Evolutionary conservation across 1,284 basidiomycete species (phyloP).

Genomic region (Grifola frondosa): DNA sequence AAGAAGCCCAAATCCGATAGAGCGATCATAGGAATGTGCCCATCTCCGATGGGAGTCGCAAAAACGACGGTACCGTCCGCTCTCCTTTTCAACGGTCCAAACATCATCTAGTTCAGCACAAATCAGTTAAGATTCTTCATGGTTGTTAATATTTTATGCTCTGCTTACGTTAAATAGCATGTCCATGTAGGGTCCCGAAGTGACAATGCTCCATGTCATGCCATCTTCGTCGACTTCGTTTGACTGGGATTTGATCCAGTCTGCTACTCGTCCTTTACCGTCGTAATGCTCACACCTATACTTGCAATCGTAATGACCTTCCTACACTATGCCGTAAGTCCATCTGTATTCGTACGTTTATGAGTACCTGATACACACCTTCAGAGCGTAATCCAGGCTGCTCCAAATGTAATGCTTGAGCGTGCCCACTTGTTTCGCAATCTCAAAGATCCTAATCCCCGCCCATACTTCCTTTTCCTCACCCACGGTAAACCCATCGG

Average conservation of each 20-base stretch:
- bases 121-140: too few relatives aligned
- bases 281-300: slow-evolving; percentile 25
- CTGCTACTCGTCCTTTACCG: slow-evolving; percentile 19
- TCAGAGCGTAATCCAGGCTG: slow-evolving; percentile 42
- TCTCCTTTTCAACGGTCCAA: slow-evolving; percentile 29
- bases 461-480: slow-evolving; percentile 40
- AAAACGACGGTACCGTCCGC: slow-evolving; percentile 32
- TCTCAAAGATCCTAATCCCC: slow-evolving; percentile 45
- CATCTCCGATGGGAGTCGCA: slow-evolving; percentile 24
- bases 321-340: slow-evolving; percentile 17
- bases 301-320: slow-evolving; percentile 33
- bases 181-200: slow-evolving; percentile 35
- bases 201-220: slow-evolving; percentile 32
- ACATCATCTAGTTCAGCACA: slow-evolving; percentile 19
- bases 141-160: too few relatives aligned
- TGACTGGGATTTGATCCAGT: slow-evolving; percentile 18
- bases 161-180: slow-evolving; percentile 31
- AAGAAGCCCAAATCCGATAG: slow-evolving; percentile 36
- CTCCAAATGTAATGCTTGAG: slow-evolving; percentile 47
- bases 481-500: slow-evolving; percentile 45
- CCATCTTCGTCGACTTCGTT: slow-evolving; percentile 20
- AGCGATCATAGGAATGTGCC: slow-evolving; percentile 33
- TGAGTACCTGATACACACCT: slow-evolving; percentile 34
- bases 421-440: slow-evolving; percentile 36
- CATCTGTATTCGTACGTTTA: background rate